These are phyloP conservation scores for Jaapia argillacea DNA, from an alignment of 768 basidiomycete species.

Conservation along the genomic window DNA sequence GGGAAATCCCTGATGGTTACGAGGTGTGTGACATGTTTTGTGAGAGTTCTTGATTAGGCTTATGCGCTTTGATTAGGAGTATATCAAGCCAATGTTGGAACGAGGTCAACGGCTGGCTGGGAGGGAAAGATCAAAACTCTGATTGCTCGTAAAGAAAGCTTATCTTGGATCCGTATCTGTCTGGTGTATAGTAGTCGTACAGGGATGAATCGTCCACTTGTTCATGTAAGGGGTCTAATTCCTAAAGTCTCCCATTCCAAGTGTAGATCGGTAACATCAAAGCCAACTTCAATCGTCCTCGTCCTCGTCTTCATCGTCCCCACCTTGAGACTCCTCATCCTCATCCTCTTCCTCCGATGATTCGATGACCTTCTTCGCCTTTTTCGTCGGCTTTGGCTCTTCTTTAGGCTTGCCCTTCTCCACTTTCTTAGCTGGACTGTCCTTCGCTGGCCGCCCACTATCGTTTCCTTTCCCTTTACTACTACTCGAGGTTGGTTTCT, in stretches of 20 bases:
- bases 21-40: slow-evolving; percentile 26
- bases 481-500: slow-evolving; percentile 28
- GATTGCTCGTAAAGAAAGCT: no score
- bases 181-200: no score
- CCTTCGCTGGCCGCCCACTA: slow-evolving; percentile 4
- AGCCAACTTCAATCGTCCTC: slow-evolving; percentile 15
- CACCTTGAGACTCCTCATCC: slow-evolving; percentile 17
- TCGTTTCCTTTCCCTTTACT: slow-evolving; percentile 2
- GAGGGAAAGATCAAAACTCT: slow-evolving; percentile 26
- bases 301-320: slow-evolving; percentile 20
- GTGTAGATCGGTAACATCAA: slow-evolving; percentile 13
- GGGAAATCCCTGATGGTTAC: slow-evolving; percentile 44
- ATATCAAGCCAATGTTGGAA: slow-evolving; percentile 42
- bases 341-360: slow-evolving; percentile 19
- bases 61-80: slow-evolving; percentile 25
- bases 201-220: no score
- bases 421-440: slow-evolving; percentile 12
- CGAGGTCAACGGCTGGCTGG: slow-evolving; percentile 32
- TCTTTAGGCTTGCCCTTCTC: slow-evolving; percentile 36
- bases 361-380: slow-evolving; percentile 27
- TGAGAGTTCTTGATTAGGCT: background rate
- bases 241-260: no score
- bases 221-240: no score
- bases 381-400: slow-evolving; percentile 27
- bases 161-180: no score